Conservation (phyloP, 805 yeast species). For the Saccharomycopsis fodiens region DNA sequence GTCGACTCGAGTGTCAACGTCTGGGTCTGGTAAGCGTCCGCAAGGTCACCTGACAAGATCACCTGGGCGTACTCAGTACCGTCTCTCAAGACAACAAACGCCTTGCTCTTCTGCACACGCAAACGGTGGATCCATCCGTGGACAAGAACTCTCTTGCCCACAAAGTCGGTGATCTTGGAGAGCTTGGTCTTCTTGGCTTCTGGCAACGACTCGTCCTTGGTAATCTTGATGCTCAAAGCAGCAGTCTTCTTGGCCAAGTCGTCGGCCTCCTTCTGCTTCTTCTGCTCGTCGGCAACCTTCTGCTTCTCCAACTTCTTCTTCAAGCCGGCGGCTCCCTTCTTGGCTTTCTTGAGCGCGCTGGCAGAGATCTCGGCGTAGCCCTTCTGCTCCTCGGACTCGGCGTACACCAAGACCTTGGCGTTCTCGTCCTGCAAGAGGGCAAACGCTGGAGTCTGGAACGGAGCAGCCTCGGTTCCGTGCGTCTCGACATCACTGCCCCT, state of each 20-base stretch:
- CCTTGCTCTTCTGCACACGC: slow-evolving; percentile 86
- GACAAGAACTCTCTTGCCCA: slow-evolving; percentile 67
- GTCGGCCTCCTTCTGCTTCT: slow-evolving; percentile 51
- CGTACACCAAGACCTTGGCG: slow-evolving; percentile 52
- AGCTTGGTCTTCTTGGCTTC: slow-evolving; percentile 63
- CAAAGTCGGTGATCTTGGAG: slow-evolving; percentile 39
- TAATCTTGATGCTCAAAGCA: slow-evolving; percentile 68
- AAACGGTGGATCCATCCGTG: slow-evolving; percentile 97
- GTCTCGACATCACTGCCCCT: slow-evolving; percentile 58
- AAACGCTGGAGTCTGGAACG: slow-evolving; percentile 77
- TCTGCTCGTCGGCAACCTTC: slow-evolving; percentile 44
- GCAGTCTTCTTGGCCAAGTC: slow-evolving; percentile 73
- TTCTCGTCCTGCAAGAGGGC: slow-evolving; percentile 49
- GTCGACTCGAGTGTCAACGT: slow-evolving; percentile 87
- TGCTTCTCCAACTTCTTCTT: slow-evolving; percentile 58
- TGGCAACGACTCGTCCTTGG: slow-evolving; percentile 69
- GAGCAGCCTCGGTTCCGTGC: slow-evolving; percentile 58
- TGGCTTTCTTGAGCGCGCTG: slow-evolving; percentile 90
- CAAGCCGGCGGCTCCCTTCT: slow-evolving; percentile 89
- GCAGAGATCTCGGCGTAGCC: slow-evolving; percentile 74
- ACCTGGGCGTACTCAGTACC: slow-evolving; percentile 89
- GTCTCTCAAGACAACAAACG: slow-evolving; percentile 87
- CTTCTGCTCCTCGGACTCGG: slow-evolving; percentile 50
- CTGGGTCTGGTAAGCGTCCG: slow-evolving; percentile 78
- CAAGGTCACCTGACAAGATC: slow-evolving; percentile 84